Conservation (phyloP, 2,329 filamentous ascomycete species). For the Lachnellula cervina region DNA sequence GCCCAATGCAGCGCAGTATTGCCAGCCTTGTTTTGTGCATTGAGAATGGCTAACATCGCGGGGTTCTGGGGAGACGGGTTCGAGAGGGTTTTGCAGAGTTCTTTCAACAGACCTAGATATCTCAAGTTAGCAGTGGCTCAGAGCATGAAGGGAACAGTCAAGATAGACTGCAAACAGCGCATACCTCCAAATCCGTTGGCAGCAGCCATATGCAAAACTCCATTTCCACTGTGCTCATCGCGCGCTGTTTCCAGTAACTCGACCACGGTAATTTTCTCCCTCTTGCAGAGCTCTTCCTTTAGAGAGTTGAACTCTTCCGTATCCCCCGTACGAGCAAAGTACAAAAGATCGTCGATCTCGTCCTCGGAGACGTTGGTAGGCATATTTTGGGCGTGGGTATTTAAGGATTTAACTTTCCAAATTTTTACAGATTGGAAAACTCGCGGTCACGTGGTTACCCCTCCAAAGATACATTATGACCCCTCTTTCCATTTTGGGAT, state of each 20-base stretch:
- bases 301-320: constrained; percentile 57
- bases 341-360: constrained; percentile 86
- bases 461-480: too few species aligned
- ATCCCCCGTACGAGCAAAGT: constrained; percentile 77
- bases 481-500: too few species aligned
- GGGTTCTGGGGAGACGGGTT: constrained; percentile 27
- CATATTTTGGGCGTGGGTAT: constrained; percentile 14
- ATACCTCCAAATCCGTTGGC: constrained; percentile 83
- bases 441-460: not conserved
- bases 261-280: constrained; percentile 54
- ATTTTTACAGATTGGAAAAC: not conserved
- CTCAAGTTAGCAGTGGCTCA: not conserved
- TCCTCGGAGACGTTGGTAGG: constrained; percentile 59
- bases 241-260: constrained; percentile 65
- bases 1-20: constrained; percentile 96
- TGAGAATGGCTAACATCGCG: constrained; percentile 47
- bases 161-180: constrained; percentile 15
- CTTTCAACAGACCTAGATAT: constrained; percentile 39
- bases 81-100: constrained; percentile 40
- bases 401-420: not conserved
- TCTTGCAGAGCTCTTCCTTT: constrained; percentile 55
- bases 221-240: constrained; percentile 73
- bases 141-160: not conserved
- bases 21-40: constrained; percentile 70
- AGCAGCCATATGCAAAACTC: constrained; percentile 81